Evolutionary conservation across 257 asterid genomes (phyloP), one percentile per base, ranked within the genome.

Genomic region (Perilla frutescens): DNA sequence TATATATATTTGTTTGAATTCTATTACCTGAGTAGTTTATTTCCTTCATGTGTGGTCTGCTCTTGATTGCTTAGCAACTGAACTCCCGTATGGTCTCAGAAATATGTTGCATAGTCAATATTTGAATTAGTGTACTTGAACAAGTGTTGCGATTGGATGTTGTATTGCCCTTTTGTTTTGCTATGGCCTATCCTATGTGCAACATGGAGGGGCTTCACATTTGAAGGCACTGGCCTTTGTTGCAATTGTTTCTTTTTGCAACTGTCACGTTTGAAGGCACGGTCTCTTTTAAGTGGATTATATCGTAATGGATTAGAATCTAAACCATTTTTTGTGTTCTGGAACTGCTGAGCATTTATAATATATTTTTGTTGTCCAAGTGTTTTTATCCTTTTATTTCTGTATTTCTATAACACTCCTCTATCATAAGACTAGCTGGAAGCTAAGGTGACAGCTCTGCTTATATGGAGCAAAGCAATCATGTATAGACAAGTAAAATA

Each of bases 401-500:
- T 60, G 12, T 78, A 72, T 50, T 40, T 50, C 14, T 9, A 32
- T 50, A 45, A 34, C 49, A 10, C 15, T 32, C 68, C 34, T 20
- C 43, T 61, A 36, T 50, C 40, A 4, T 40, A 9, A 62, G 39
- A 20, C 61, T 49, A 47, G 36, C 68, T 59, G 47, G 74, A 8
- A 47, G 63, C 69, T 40, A 72, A 66, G 74, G 72, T 62, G 15
- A 69, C 56, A n/a, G 56, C 29, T 51, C 14, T 73, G 36, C 50
- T 72, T 60, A 4, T 13, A 66, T 65, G 57, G 47, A 34, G 37
- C 37, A 2, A 34, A 65, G 29, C 72, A 60, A 15, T 54, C 68
- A 15, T 66, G 56, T 37, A 37, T 31, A 20, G 34, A 41, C 26
- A 60, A 37, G 20, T 62, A 31, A 13, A 49, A 62, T 29, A 6